Percentiles rank a stretch among this genome's conserved stretches.
These are phyloP conservation scores for Schwanniomyces yamadae DNA, from an alignment of 805 yeast species.

Conservation along the genomic window DNA sequence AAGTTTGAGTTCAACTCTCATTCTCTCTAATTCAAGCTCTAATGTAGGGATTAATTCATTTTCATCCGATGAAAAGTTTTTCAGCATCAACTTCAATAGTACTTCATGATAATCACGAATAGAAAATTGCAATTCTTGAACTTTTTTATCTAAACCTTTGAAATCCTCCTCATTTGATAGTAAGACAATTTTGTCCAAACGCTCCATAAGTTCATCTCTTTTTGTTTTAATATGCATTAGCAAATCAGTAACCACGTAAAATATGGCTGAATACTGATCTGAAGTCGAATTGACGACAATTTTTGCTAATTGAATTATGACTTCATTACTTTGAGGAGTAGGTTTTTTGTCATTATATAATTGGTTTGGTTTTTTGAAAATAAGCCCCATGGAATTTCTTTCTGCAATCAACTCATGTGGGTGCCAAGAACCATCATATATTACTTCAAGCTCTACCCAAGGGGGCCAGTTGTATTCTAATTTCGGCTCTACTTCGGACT, in stretches of 20 bases:
- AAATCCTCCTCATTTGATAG: conserved; percentile 38
- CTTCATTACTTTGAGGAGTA: conserved; percentile 24
- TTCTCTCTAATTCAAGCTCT: conserved; percentile 33
- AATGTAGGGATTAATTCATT: conserved; percentile 19
- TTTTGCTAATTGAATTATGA: conserved; percentile 35
- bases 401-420: conserved; percentile 34
- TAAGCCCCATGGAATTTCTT: conserved; percentile 39
- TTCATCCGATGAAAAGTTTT: conserved; percentile 21
- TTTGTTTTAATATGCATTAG: conserved; percentile 27
- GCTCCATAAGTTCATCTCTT: conserved; percentile 34
- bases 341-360: conserved; percentile 36
- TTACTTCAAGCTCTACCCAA: conserved; percentile 74
- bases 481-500: conserved; percentile 43
- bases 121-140: conserved; percentile 27
- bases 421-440: conserved; percentile 46
- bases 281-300: conserved; percentile 39
- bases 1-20: conserved; percentile 32
- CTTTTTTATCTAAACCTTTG: conserved; percentile 30
- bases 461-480: conserved; percentile 96
- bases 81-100: conserved; percentile 39
- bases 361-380: conserved; percentile 51
- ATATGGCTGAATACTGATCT: conserved; percentile 36
- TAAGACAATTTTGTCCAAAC: conserved; percentile 37
- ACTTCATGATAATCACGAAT: conserved; percentile 33
- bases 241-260: conserved; percentile 34